A percentile compares a stretch with the other conserved stretches of the same genome.
Evolutionary conservation across 1,284 basidiomycete genomes (phyloP).

Genomic region (Porogramme epimiltina): DNA sequence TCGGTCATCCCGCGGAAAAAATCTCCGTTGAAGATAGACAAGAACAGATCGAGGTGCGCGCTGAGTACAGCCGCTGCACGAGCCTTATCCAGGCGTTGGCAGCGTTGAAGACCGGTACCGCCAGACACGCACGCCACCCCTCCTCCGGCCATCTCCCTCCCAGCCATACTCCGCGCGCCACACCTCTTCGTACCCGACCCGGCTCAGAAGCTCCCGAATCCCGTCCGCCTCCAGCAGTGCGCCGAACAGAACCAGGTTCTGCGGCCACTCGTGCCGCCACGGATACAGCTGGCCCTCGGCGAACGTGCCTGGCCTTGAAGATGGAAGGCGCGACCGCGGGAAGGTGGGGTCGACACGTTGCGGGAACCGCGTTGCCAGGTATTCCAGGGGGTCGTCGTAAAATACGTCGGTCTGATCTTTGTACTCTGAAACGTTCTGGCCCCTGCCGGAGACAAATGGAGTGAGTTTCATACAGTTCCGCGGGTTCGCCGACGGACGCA

Average conservation of each 20-base stretch:
- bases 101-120: slow-evolving; percentile 7
- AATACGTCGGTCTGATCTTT: slow-evolving; percentile 86
- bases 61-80: too few relatives aligned
- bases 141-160: slow-evolving; percentile 81
- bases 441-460: slow-evolving; percentile 37
- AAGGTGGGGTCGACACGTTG: slow-evolving; percentile 59
- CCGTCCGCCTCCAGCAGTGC: slow-evolving; percentile 57
- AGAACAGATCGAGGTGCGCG: too few relatives aligned
- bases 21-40: neutral
- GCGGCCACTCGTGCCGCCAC: slow-evolving; percentile 81
- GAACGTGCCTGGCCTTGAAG: slow-evolving; percentile 51
- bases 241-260: slow-evolving; percentile 81
- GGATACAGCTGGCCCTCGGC: slow-evolving; percentile 24
- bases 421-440: slow-evolving; percentile 57
- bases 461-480: slow-evolving; percentile 10
- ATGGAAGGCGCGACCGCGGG: slow-evolving; percentile 62
- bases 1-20: neutral
- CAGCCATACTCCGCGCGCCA: slow-evolving; percentile 72
- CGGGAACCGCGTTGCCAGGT: slow-evolving; percentile 72
- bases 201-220: slow-evolving; percentile 51
- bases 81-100: too few relatives aligned
- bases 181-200: slow-evolving; percentile 67
- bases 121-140: slow-evolving; percentile 74
- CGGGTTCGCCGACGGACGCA: slow-evolving; percentile 38
- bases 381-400: slow-evolving; percentile 72